Base-by-base conservation (phyloP, 1,284 basidiomycete genomes). In the Earliella scabrosa region DNA sequence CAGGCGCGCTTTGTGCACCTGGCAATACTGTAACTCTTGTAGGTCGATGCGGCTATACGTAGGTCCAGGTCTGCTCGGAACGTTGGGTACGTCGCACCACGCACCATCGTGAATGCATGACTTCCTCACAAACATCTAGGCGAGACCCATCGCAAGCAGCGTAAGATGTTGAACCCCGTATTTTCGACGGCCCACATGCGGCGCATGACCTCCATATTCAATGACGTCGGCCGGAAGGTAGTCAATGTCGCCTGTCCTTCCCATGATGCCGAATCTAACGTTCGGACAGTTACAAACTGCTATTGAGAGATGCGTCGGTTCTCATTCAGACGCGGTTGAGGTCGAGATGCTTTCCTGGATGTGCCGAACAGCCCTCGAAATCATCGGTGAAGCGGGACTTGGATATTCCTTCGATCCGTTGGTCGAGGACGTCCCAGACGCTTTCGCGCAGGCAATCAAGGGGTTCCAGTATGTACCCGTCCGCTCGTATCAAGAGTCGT, bases 321-420 rank as follows among this genome's bases (percentile, higher is more conserved):
- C 23, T 7, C 18, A 41, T 14, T 8, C 14, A 6, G 51, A 32
- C 6, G n/a, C 44, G 3, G 43, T 46, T 14, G 65, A 63, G 23
- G 39, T 73, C 43, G 68, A 73, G 45, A 47, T 73, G 29, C 40
- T 63, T 24, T 40, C 32, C 21, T 65, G 61, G 61, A 63, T 61
- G 56, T 57, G 61, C 3, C 61, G 63, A 7, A 57, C 58, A 2
- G 61, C 63, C 3, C 51, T 61, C 3, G 63, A 65, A 26, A 48
- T 65, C 26, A 60, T 65, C 4, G 63, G 63, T 5, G 59, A 63
- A 34, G 56, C 58, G 1, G 63, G 63, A 4, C 58, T 65, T 9
- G 63, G 63, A 1, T 53, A 58, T 41, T 63, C 63, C 1, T 65
- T 65, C 38, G 63, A 65, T 36, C 56, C 61, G 2, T 49, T 62